Conservation (phyloP, 345 rosid species). For the Toxicodendron radicans region DNA sequence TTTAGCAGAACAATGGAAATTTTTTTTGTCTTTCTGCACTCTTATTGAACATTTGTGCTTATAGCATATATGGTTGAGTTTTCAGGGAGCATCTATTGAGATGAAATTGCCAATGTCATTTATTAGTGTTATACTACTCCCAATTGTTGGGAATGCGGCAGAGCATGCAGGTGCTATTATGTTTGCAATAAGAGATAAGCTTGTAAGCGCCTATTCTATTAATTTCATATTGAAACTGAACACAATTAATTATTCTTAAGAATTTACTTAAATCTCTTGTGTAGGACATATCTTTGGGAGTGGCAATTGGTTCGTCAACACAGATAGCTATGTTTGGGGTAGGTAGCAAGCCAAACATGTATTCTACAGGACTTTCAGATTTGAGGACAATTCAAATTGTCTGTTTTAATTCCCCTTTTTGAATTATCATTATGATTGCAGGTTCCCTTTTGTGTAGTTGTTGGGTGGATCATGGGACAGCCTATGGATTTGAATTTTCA, state of each 20-base stretch:
- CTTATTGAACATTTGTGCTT: neutral
- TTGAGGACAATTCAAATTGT: neutral
- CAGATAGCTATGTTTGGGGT: conserved; percentile 59
- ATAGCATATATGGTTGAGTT: neutral
- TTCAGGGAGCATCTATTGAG: conserved; percentile 48
- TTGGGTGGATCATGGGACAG: conserved; percentile 76
- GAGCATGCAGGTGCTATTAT: conserved; percentile 55
- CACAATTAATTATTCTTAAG: neutral
- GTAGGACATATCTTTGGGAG: conserved; percentile 50
- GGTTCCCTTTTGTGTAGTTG: conserved; percentile 82
- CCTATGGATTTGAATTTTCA: conserved; percentile 85
- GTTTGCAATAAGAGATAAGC: conserved; percentile 62
- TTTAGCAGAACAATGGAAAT: neutral
- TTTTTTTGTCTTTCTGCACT: neutral
- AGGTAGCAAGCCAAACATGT: neutral
- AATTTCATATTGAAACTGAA: neutral
- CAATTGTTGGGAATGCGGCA: conserved; percentile 60
- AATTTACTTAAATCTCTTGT: conserved; percentile 1
- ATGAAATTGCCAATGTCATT: conserved; percentile 46
- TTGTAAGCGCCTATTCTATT: conserved; percentile 32
- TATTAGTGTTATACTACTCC: conserved; percentile 52
- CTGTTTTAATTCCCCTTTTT: neutral
- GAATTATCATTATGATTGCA: conserved; percentile 22
- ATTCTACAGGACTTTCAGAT: no score
- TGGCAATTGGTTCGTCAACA: conserved; percentile 61